Evolutionary conservation across 164 flowering plant species (phyloP).

Genomic region (Piper longum): DNA sequence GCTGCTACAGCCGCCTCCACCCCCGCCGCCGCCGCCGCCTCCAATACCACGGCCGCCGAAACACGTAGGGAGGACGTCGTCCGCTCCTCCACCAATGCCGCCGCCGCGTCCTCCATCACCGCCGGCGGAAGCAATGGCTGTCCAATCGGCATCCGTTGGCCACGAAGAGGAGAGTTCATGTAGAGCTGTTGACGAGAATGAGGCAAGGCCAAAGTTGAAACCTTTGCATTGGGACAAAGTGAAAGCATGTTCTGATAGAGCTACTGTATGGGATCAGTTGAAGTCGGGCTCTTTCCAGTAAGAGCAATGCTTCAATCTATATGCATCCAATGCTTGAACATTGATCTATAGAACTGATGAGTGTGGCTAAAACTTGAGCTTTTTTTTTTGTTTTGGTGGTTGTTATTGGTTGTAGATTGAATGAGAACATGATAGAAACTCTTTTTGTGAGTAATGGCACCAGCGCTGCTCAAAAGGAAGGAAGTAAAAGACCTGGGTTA

Average conservation of each 20-base stretch:
- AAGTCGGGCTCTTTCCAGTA: conserved; percentile 97
- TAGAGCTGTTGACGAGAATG: conserved; percentile 17
- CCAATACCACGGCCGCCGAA: conserved; percentile 15
- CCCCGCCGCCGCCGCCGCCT: conserved; percentile 31
- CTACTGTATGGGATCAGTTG: conserved; percentile 93
- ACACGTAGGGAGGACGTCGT: conserved; percentile 8
- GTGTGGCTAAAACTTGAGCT: too few species aligned
- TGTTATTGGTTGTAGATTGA: conserved; percentile 34
- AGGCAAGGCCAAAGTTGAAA: conserved; percentile 59
- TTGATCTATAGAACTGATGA: too few species aligned
- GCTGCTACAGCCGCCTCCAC: conserved; percentile 28
- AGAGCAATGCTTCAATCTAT: conserved; percentile 15
- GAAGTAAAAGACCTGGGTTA: conserved; percentile 37
- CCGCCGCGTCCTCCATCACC: background rate
- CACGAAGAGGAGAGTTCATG: background rate
- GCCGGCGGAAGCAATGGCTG: background rate
- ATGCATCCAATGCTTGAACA: background rate
- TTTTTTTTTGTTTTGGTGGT: too few species aligned
- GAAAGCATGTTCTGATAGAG: conserved; percentile 78
- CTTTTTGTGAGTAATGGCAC: conserved; percentile 74
- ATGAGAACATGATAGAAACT: conserved; percentile 90
- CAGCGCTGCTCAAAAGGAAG: conserved; percentile 41
- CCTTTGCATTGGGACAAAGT: conserved; percentile 99
- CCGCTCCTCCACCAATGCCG: conserved; percentile 10
- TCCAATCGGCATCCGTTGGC: background rate